Evolutionary conservation across 2,329 filamentous ascomycete genomes (phyloP).

Genomic region (Claviceps sp.): DNA sequence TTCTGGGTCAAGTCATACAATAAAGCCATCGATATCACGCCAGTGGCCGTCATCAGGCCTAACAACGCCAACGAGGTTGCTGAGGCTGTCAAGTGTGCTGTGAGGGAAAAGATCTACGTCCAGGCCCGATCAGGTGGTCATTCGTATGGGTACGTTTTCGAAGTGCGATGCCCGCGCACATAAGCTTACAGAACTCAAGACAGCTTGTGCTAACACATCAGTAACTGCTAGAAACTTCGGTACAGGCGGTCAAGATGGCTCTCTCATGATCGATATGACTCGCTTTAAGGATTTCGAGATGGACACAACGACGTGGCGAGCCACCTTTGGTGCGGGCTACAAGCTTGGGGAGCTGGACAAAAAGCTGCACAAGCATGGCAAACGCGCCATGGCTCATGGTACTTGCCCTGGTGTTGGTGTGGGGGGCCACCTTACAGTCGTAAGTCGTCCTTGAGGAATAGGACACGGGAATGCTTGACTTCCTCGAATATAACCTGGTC

Average conservation of each 20-base stretch:
- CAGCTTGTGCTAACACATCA: not conserved
- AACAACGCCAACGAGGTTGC: constrained; percentile 39
- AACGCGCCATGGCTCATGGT: constrained; percentile 45
- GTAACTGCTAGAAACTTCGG: constrained; percentile 22
- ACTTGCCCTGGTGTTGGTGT: constrained; percentile 44
- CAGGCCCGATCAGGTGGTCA: constrained; percentile 53
- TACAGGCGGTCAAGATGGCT: constrained; percentile 36
- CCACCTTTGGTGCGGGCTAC: constrained; percentile 40
- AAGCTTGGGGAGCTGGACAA: constrained; percentile 38
- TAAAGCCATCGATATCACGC: constrained; percentile 34
- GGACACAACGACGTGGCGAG: constrained; percentile 37
- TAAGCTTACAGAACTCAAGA: not conserved
- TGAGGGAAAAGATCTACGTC: constrained; percentile 34
- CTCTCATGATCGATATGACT: constrained; percentile 39
- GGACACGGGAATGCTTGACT: not conserved
- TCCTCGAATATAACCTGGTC: not conserved
- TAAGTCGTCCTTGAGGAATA: constrained; percentile 16
- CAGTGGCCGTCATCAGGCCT: constrained; percentile 43
- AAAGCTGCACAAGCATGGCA: constrained; percentile 34
- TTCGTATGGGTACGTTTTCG: constrained; percentile 40
- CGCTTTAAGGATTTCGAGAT: constrained; percentile 40
- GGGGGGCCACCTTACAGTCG: constrained; percentile 44
- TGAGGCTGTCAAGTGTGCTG: constrained; percentile 44
- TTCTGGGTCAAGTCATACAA: constrained; percentile 41
- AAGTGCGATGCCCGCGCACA: not conserved